A percentile compares a stretch with the other conserved stretches of the same genome.
phyloP scores from a whole-genome alignment of 1,284 basidiomycete genomes.

The Leccinum angustisporum region DNA sequence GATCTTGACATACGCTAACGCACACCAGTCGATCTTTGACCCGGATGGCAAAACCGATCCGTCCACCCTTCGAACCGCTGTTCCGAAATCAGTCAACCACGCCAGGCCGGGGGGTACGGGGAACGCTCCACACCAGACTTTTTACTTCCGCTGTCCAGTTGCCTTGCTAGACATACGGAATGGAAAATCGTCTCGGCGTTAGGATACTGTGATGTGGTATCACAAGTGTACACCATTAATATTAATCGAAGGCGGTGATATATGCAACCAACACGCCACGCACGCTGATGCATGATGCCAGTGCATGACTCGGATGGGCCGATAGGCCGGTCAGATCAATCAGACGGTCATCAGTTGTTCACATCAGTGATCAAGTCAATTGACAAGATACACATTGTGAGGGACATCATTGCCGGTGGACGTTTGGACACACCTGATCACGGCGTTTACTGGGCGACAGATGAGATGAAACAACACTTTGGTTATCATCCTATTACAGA shows the following conservation, averaged over 20 bases:
- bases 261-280: background rate
- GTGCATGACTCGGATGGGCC: background rate
- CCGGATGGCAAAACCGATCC: background rate
- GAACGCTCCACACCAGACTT: background rate
- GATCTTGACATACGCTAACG: background rate
- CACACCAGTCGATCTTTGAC: background rate
- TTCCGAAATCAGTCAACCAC: background rate
- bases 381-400: background rate
- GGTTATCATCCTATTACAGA: background rate
- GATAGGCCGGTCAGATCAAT: background rate
- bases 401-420: background rate
- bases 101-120: background rate
- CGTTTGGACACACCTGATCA: background rate
- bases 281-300: background rate
- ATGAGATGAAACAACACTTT: background rate
- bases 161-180: background rate
- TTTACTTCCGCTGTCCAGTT: background rate
- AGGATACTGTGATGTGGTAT: background rate
- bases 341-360: background rate
- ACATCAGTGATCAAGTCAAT: background rate
- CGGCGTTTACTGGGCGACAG: background rate
- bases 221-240: background rate
- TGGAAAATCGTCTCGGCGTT: background rate
- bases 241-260: background rate
- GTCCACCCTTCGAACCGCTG: background rate